These are phyloP conservation scores for Leptodontidium sp. DNA, from an alignment of 2,329 filamentous ascomycete genomes.

Conservation along the genomic window DNA sequence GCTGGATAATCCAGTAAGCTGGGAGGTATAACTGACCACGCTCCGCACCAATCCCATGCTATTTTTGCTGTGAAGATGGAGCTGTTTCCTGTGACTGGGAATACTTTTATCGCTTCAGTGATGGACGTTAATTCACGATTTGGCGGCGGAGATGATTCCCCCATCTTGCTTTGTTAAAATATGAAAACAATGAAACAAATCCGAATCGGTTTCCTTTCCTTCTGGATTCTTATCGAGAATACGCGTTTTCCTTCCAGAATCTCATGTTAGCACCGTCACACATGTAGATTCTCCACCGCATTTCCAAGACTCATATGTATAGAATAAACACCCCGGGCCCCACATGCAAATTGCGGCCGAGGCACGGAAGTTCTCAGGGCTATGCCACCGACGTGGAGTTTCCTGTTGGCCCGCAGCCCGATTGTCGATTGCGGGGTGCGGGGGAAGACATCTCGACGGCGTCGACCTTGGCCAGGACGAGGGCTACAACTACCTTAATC, in stretches of 20 bases:
- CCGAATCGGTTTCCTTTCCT: not conserved
- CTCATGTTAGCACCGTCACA: constrained; percentile 10
- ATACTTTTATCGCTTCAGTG: constrained; percentile 8
- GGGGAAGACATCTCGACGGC: too few species aligned
- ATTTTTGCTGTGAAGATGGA: constrained; percentile 10
- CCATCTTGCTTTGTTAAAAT: not conserved
- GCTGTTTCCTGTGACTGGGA: not conserved
- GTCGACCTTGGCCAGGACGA: too few species aligned
- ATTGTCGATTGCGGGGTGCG: too few species aligned
- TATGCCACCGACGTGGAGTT: too few species aligned
- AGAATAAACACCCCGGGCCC: too few species aligned
- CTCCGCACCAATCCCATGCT: constrained; percentile 19
- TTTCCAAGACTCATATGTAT: too few species aligned
- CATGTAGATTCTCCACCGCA: not conserved
- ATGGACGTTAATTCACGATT: not conserved
- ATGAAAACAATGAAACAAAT: not conserved
- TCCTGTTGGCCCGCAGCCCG: too few species aligned
- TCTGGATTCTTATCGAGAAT: not conserved
- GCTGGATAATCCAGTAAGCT: not conserved
- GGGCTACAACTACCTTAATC: too few species aligned
- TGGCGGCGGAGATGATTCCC: too few species aligned
- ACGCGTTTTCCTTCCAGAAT: not conserved
- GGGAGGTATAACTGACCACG: not conserved
- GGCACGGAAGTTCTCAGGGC: too few species aligned
- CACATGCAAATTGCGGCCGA: too few species aligned